Evolutionary conservation across 768 basidiomycete species (phyloP), one percentile per base, ranked within the genome.

Genomic region (Russula ochroleuca): DNA sequence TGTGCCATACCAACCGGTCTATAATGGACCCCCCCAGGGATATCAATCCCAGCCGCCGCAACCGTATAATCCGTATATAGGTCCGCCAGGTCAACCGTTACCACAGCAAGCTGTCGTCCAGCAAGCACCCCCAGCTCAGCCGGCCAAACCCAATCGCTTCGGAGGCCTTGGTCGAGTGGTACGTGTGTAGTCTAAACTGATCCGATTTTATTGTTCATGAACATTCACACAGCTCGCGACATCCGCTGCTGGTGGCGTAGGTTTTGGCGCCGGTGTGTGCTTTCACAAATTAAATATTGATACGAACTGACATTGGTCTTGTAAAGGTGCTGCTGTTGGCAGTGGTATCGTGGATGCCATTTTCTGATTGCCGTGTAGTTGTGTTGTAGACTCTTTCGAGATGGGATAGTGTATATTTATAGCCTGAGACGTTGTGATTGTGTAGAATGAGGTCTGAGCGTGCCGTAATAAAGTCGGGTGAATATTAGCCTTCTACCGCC

Each of bases 261-360:
- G 89, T 0, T 89, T 89, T 67, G 89, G 89, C 69, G 87, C 86
- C 62, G 87, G 87, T 85, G 56, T 56, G 83, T 77, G 15, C 40
- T 59, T 19, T 19, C 48, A 53, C 49, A 7, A 52, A 38, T 11
- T 11, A 31, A 9, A 15, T 38, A 17, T 21, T 19, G 51, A 17
- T 41, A 9, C 9, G 31, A n/a, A 57, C 62, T 63, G 23, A 61
- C 37, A 15, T 35, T 54, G 40, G 8, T 17, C 51, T 48, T 57
- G 11, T 38, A 4, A 53, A 79, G 82, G 80, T 71, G 75, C 82
- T 70, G 83, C 82, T 28, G 77, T 84, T 59, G 82, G 81, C 8
- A 73, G 80, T 53, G 83, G 80, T 1, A 64, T 83, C 54, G 75
- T 84, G 61, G 70, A 75, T 23, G 77, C 83, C 0, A 79, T 83